These are phyloP conservation scores for Ceratorhiza oryzae-sativae DNA, from an alignment of 1,284 basidiomycete species.

Conservation along the genomic window DNA sequence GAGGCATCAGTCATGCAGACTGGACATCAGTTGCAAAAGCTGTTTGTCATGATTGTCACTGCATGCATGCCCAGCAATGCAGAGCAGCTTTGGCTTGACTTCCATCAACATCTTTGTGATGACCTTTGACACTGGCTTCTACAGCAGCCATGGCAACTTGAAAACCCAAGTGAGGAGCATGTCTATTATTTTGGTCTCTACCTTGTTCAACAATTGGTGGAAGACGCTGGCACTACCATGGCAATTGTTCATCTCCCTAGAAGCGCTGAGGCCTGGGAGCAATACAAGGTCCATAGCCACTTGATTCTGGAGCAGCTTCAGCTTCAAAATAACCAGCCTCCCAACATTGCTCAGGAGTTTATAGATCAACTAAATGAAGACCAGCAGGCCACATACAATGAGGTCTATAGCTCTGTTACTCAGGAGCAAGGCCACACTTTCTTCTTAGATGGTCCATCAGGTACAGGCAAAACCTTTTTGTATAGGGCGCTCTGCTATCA, in stretches of 20 bases:
- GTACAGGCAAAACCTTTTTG: conserved; percentile 60
- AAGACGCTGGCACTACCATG: conserved; percentile 42
- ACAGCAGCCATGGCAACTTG: conserved; percentile 42
- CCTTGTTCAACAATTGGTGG: conserved; percentile 51
- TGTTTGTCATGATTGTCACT: conserved; percentile 55
- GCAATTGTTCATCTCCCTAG: conserved; percentile 47
- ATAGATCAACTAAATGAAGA: conserved; percentile 51
- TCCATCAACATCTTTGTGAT: conserved; percentile 53
- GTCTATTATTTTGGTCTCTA: conserved; percentile 56
- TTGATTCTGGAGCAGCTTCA: conserved; percentile 54
- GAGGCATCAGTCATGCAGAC: conserved; percentile 56
- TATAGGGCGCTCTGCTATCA: conserved; percentile 53
- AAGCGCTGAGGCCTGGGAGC: conserved; percentile 46
- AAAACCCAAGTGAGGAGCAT: conserved; percentile 48
- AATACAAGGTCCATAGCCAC: conserved; percentile 46
- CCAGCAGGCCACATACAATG: conserved; percentile 51
- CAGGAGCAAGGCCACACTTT: conserved; percentile 48
- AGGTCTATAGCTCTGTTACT: conserved; percentile 49
- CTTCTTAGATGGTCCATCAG: conserved; percentile 58
- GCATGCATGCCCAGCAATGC: conserved; percentile 51
- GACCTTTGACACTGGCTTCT: conserved; percentile 43
- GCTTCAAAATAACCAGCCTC: conserved; percentile 49
- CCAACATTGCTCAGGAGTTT: conserved; percentile 39
- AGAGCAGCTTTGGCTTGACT: conserved; percentile 52
- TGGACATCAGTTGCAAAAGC: conserved; percentile 51